phyloP scores from a whole-genome alignment of 306 rosid genomes.

The Cercis canadensis region DNA sequence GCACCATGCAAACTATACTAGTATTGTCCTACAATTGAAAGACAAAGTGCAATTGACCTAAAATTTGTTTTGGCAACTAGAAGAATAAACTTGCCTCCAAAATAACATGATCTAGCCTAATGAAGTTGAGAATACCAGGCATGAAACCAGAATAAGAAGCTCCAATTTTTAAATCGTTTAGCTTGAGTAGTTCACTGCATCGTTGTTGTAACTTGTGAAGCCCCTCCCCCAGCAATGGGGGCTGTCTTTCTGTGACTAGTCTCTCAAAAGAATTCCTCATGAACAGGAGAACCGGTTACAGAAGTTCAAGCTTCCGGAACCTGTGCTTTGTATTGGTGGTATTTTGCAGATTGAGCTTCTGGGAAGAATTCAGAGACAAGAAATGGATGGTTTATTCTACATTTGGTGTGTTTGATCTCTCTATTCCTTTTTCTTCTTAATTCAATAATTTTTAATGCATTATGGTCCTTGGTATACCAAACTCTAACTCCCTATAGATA shows the following conservation, averaged over 20 bases:
- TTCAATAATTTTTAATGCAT: conserved; percentile 10
- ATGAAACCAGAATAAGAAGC: background rate
- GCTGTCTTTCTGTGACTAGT: conserved; percentile 20
- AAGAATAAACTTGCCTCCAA: background rate
- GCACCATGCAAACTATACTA: too few species aligned
- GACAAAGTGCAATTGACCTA: too few species aligned
- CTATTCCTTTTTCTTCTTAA: background rate
- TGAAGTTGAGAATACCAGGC: conserved; percentile 16
- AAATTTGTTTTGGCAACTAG: conserved; percentile 15
- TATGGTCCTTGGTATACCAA: conserved; percentile 1
- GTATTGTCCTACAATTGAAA: too few species aligned
- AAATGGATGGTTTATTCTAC: conserved; percentile 77
- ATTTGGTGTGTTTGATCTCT: conserved; percentile 67
- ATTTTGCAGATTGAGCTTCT: conserved; percentile 87
- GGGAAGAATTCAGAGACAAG: conserved; percentile 92
- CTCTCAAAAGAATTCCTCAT: conserved; percentile 28
- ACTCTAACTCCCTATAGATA: conserved; percentile 4
- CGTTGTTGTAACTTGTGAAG: background rate
- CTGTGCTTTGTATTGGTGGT: conserved; percentile 92
- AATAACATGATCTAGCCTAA: conserved; percentile 13
- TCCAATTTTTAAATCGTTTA: background rate
- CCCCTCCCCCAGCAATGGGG: background rate
- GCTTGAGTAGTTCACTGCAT: conserved; percentile 13
- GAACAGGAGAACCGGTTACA: conserved; percentile 71
- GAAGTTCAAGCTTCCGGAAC: conserved; percentile 85